Evolutionary conservation across 257 asterid species (phyloP), one percentile per base, ranked within the genome.

Genomic region (Penstemon eatonii): DNA sequence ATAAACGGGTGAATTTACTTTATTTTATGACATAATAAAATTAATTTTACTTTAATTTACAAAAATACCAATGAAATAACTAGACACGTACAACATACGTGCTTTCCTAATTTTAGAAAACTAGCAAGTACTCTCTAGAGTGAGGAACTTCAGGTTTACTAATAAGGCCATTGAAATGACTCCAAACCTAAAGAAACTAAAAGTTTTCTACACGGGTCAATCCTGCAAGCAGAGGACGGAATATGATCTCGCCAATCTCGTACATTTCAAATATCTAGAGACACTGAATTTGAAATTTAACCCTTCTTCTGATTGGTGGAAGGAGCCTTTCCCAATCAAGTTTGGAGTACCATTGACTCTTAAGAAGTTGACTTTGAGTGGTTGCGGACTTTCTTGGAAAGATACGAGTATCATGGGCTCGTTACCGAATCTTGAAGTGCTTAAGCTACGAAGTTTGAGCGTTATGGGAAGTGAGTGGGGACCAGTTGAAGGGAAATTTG

Each of bases 371-470:
- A 19, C 3, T 8, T 13, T 58, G 18, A 13, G 12, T 6, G 47
- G 42, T 9, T 7, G 65, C n/a, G 0, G 36, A 3, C 4, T 58
- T 7, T 11, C 51, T 25, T 38, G 74, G 49, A 15, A 19, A 59
- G 46, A 44, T 39, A 13, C 60, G 74, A 19, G 4, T 2, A 47
- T 58, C 8, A 19, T 69, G 1, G 73, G 73, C 3, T 49, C 9
- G 2, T 56, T 68, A 15, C 58, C 59, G 13, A 58, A 58, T 58
- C 59, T 68, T 6, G 73, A 60, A 7, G 25, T 37, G 3, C 74
- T 69, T 37, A 18, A 50, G 45, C 53, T 69, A 0, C 36, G 36
- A 0, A 0, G 13, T 0, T 0, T 8, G 41, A 19, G 3, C 11
- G 8, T 37, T 8, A n/a, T 38, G 15, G 60, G 13, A 8, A 5